A percentile compares a stretch with the other conserved stretches of the same genome.
These are phyloP conservation scores for Nakazawaea laoshanensis DNA, from an alignment of 805 yeast genomes.

Conservation along the genomic window DNA sequence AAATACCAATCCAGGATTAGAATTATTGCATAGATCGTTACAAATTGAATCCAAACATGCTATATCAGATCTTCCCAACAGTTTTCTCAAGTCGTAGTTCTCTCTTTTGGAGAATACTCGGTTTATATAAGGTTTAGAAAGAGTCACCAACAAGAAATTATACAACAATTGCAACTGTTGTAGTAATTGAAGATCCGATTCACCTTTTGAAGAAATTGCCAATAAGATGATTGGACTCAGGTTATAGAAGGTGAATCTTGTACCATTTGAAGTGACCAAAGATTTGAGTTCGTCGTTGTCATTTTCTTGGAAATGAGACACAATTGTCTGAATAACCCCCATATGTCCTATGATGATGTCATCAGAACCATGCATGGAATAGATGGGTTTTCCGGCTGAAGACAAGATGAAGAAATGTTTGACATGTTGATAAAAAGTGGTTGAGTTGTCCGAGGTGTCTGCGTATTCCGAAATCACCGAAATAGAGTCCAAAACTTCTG, in stretches of 20 bases:
- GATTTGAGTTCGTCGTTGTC: conserved; percentile 32
- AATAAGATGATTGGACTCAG: conserved; percentile 66
- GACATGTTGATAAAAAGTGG: conserved; percentile 23
- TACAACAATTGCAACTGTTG: conserved; percentile 68
- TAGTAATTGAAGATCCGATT: conserved; percentile 38
- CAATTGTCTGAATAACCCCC: conserved; percentile 75
- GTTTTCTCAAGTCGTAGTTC: conserved; percentile 73
- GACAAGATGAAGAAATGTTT: conserved; percentile 79
- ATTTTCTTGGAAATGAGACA: conserved; percentile 54
- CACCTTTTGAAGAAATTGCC: conserved; percentile 54
- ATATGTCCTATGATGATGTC: conserved; percentile 59
- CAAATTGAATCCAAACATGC: conserved; percentile 63
- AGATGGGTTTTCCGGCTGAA: conserved; percentile 83
- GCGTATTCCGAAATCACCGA: conserved; percentile 8
- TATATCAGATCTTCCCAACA: conserved; percentile 67
- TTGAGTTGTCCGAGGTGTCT: conserved; percentile 19
- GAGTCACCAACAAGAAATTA: conserved; percentile 70
- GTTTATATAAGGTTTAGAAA: conserved; percentile 72
- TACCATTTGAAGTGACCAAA: conserved; percentile 38
- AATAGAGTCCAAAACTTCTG: conserved; percentile 4
- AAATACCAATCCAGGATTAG: conserved; percentile 51
- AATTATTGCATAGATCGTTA: conserved; percentile 35
- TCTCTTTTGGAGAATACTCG: conserved; percentile 62
- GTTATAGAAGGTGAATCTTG: conserved; percentile 49
- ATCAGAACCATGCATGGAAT: conserved; percentile 68